Conservation (phyloP, 768 basidiomycete genomes). For the Boletus sp. region DNA sequence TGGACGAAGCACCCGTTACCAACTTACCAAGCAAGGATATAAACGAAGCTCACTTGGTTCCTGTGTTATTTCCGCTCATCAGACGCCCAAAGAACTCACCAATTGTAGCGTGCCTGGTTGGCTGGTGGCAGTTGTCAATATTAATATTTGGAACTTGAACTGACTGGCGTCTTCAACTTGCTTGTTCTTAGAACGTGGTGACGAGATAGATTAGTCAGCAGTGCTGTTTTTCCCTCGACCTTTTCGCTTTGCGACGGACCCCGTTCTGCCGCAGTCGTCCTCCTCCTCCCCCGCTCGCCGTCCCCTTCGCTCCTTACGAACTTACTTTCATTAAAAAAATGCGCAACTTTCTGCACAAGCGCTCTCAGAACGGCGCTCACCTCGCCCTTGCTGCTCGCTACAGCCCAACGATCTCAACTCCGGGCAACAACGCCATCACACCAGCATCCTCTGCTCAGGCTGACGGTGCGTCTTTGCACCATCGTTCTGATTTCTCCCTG, state of each 20-base stretch:
- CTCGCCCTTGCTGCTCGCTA: conserved; percentile 10
- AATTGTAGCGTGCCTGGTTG: too few species aligned
- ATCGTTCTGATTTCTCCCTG: neutral
- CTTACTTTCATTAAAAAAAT: conserved; percentile 8
- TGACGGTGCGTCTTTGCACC: neutral
- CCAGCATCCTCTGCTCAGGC: neutral
- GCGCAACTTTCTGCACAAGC: conserved; percentile 19
- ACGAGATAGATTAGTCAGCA: conserved; percentile 10
- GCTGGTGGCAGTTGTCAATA: too few species aligned
- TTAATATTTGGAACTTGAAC: too few species aligned
- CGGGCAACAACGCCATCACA: neutral
- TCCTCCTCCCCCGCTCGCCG: neutral
- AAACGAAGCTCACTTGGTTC: neutral
- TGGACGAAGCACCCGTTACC: neutral
- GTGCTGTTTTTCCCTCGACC: neutral
- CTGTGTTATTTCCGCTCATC: conserved; percentile 11
- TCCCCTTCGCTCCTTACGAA: conserved; percentile 29
- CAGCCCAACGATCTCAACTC: neutral
- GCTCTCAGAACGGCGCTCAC: conserved; percentile 7
- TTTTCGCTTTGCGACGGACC: too few species aligned
- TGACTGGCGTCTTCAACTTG: too few species aligned
- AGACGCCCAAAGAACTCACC: neutral
- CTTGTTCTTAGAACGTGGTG: neutral
- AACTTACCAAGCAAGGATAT: conserved; percentile 4
- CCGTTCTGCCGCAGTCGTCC: neutral